These are phyloP conservation scores for Leersia perrieri DNA, from an alignment of 176 grass and related monocot genomes.

Conservation along the genomic window DNA sequence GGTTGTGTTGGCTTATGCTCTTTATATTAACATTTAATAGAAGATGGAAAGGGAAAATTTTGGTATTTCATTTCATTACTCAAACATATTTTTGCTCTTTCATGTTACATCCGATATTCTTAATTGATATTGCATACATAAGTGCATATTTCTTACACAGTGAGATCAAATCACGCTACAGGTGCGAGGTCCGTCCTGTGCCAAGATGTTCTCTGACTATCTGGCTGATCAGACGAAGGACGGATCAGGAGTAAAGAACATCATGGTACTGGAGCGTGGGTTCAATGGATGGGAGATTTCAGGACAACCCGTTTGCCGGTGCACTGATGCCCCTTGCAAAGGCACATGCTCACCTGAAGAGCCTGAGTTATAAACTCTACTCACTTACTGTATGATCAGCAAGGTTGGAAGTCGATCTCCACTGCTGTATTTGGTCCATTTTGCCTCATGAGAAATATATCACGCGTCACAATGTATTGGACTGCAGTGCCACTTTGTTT, in stretches of 20 bases:
- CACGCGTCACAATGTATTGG: not conserved
- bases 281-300: constrained; percentile 80
- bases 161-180: constrained; percentile 11
- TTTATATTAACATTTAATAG: not conserved
- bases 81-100: not conserved
- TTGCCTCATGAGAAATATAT: not conserved
- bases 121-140: not conserved
- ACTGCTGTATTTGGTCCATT: not conserved
- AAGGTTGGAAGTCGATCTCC: not conserved
- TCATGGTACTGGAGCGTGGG: constrained; percentile 81
- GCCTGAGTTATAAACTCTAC: not conserved
- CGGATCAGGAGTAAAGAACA: constrained; percentile 51
- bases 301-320: constrained; percentile 62
- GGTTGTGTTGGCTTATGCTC: not conserved
- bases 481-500: constrained; percentile 3
- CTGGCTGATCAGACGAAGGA: constrained; percentile 48
- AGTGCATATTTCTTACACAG: not conserved
- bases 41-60: not conserved
- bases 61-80: not conserved
- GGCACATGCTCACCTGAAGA: constrained; percentile 21
- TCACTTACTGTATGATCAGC: not conserved
- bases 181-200: constrained; percentile 83
- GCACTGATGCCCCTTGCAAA: constrained; percentile 63
- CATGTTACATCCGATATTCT: not conserved
- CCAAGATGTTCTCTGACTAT: constrained; percentile 62